Evolutionary conservation across 2,329 filamentous ascomycete species (phyloP), one percentile per base, ranked within the genome.

Genomic region (Sporothrix brasiliensis): DNA sequence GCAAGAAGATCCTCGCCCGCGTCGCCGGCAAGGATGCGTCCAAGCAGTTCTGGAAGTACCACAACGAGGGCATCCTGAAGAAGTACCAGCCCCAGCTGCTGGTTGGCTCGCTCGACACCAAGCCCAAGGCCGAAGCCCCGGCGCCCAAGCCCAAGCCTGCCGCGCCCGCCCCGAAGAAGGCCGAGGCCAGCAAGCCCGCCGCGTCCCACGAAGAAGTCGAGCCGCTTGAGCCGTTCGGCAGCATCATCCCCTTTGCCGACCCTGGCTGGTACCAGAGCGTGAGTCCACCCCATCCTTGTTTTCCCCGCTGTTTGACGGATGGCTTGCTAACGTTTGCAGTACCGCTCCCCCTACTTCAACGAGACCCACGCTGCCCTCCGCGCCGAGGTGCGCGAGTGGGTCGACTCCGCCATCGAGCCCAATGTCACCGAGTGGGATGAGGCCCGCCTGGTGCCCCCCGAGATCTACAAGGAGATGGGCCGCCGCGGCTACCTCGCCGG

Each of bases 381-480:
- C 72, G 90, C 89, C 74, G 95, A 99, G 84, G 86, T 97, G 72
- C 92, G 95, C 77, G 87, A 93, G 83, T 99, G 94, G 94, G 88
- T 99, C 70, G 92, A 97, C 73, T 87, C 85, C 70, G 92, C 93
- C 76, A 90, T 98, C 79, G 93, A 97, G 84, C 94, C 95, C 27
- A 87, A 94, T 76, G 92, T 98, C 70, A 91, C 89, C 53, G 95
- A 99, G 80, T 99, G 95, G 95, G 95, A 99, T 76, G 95, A 98
- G 85, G 92, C 90, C 76, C 96, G 93, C 84, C 88, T 90, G 78
- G 93, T 98, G 1, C 94, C 95, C 0, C 88, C 92, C 60, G 87
- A 88, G 75, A 92, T 99, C 77, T 99, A 97, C 87, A 94, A 97
- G 83, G 89, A 95, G 79, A 95, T 97, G 91, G 95, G 95, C 71